Evolutionary conservation across 805 yeast species (phyloP), one percentile per base, ranked within the genome.

Genomic region (Henningerozyma blattae): DNA sequence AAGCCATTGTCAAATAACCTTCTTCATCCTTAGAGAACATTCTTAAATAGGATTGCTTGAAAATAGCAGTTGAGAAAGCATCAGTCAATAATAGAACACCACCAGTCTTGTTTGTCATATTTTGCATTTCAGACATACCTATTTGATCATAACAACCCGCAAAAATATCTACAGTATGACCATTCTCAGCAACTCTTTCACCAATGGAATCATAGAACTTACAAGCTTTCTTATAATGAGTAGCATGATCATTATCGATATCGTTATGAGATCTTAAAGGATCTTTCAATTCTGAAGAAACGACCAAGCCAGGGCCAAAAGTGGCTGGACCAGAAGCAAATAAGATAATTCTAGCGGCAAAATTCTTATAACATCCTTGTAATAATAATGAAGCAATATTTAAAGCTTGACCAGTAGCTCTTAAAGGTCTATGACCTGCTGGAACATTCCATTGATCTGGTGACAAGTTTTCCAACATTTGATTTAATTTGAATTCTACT

Each of bases 221-320:
- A 47, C 70, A 71, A 8, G 95, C 93, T 56, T 82, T 83, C 51
- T 82, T 79, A 63, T 76, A 83, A 56, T 86, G 94, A 52, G 78
- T 78, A 36, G 95, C 94, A 32, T 70, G 60, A 48, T 89, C 96
- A 45, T 86, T 77, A 57, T 91, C 97, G 45, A 91, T 83, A 56
- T 91, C 98, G 51, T 82, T 84, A 61, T 91, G 99, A 7, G 98
- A 91, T 66, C 99, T 76, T 48, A 91, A 81, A 32, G 98, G 95
- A 60, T 91, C 98, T 55, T 83, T 82, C 56, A 91, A 70, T 57
- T 86, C 91, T 17, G 79, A 75, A 30, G 89, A 84, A 19, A 91
- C 99, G 45, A 91, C 85, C 55, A 83, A 65, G 47, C 99, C 99
- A 10, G 99, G 97, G 30, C 80, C 81, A 52, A 81, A 76, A 30